Percentiles rank a stretch among this genome's conserved stretches.
Evolutionary conservation across 352 stramenopile genomes (phyloP).

Genomic region (Globisporangium polare): DNA sequence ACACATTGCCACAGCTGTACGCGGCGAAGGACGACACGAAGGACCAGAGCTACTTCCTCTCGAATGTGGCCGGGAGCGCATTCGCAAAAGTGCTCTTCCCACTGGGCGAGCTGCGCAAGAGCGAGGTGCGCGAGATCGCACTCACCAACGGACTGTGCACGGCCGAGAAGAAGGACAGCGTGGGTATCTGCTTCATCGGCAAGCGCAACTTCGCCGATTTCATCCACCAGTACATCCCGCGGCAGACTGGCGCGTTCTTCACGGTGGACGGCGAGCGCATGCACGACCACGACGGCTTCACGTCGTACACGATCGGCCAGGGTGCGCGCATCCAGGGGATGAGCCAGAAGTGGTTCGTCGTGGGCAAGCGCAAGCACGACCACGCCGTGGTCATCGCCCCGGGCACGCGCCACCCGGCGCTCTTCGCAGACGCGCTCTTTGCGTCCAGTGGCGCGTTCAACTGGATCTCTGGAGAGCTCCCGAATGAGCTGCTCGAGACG

Average conservation of each 20-base stretch:
- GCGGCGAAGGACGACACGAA: constrained; percentile 87
- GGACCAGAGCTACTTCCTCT: constrained; percentile 98
- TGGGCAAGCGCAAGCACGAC: constrained; percentile 68
- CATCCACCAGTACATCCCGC: constrained; percentile 90
- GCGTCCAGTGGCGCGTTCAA: constrained; percentile 78
- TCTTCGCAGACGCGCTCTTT: constrained; percentile 88
- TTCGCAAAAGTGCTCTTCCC: constrained; percentile 93
- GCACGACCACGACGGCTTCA: constrained; percentile 73
- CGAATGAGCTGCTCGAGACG: constrained; percentile 32
- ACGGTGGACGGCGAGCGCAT: constrained; percentile 59
- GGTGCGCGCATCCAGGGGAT: constrained; percentile 88
- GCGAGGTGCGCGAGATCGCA: constrained; percentile 90
- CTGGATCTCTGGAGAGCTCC: constrained; percentile 79
- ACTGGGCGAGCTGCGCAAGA: constrained; percentile 91
- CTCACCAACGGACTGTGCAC: constrained; percentile 75
- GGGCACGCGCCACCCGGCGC: constrained; percentile 87
- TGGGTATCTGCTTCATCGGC: constrained; percentile 99
- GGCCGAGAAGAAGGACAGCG: constrained; percentile 93
- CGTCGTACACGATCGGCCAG: constrained; percentile 93
- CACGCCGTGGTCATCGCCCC: constrained; percentile 85
- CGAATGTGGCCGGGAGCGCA: constrained; percentile 60
- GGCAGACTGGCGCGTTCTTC: constrained; percentile 75
- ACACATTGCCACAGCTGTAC: constrained; percentile 59
- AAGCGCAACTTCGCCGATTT: constrained; percentile 93
- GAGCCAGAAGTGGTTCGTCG: constrained; percentile 88